These are phyloP conservation scores for Aspergillus transmontanensis DNA, from an alignment of 2,329 filamentous ascomycete genomes.

Conservation along the genomic window DNA sequence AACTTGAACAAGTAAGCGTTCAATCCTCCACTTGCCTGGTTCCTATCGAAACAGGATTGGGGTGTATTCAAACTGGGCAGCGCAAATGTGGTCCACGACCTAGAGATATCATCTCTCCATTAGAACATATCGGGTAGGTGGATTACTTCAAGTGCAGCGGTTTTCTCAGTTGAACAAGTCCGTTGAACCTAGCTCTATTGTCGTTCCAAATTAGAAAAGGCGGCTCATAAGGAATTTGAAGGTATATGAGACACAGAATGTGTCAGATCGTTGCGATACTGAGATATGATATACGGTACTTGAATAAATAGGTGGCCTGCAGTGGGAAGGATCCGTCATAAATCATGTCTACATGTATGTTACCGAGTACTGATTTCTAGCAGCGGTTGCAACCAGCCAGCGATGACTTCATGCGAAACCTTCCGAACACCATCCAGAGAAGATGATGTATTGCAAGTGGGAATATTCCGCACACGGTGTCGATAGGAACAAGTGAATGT, in stretches of 20 bases:
- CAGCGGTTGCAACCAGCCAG: background rate
- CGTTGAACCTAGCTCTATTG: background rate
- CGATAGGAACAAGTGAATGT: background rate
- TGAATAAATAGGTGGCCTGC: background rate
- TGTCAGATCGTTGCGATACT: background rate
- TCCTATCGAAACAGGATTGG: background rate
- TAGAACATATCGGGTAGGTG: background rate
- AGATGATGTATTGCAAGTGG: constrained; percentile 1
- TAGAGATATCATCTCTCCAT: background rate
- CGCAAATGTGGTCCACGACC: background rate
- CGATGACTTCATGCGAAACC: constrained; percentile 2
- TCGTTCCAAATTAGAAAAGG: background rate
- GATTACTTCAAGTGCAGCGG: background rate
- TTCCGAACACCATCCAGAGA: background rate
- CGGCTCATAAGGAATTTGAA: background rate
- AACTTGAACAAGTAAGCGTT: background rate
- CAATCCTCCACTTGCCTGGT: background rate
- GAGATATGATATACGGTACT: background rate
- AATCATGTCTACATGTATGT: background rate
- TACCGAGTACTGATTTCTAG: background rate
- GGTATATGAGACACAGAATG: background rate
- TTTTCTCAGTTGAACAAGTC: background rate
- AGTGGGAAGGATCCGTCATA: background rate
- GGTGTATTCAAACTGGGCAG: background rate
- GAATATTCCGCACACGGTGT: background rate